Evolutionary conservation across 163 green algal species (phyloP), one percentile per base, ranked within the genome.

Genomic region (Prototheca cutis): DNA sequence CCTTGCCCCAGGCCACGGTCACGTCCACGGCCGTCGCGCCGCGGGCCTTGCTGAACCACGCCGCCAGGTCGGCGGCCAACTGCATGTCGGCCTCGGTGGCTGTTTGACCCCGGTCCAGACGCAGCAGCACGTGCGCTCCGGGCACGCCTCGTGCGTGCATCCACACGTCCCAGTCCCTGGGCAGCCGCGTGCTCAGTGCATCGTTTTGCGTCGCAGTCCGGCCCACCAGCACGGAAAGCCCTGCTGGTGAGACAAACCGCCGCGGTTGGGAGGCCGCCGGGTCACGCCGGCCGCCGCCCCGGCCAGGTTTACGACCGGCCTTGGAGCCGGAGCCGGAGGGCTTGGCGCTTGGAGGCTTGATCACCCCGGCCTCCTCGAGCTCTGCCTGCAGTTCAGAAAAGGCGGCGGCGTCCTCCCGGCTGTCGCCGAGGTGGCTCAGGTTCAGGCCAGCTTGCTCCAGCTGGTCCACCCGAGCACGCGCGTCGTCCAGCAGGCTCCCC

Each of bases 171-270:
- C 65, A 48, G 3, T 60, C 47, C 25, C 80, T 66, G 1, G 83
- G 84, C 18, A 90, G 63, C 30, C 71, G 32, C 31, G 75, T 75
- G 40, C 62, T 86, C 64, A 95, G 72, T 59, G 82, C 67, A 58
- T 94, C 88, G 62, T 95, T 95, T 59, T 94, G 81, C 42, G 70
- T 72, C 72, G 87, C 90, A 71, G 90, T 94, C 23, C 87, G 73
- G 19, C 88, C 87, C 21, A 95, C 70, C 51, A 93, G 69, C 48
- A 91, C 74, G 3, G 36, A 23, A 6, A 80, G 59, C 5, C 78
- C 80, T 13, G 48, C 42, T n/a, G 80, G 80, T 1, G 74, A 77
- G 10, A 45, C 65, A 58, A 80, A 84, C 4, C 53, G 48, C 10
- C 82, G 61, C 36, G 36, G 36, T 15, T 55, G 80, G 80, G 59